Conservation (phyloP, 2,329 filamentous ascomycete genomes). For the Aaosphaeria arxii region DNA sequence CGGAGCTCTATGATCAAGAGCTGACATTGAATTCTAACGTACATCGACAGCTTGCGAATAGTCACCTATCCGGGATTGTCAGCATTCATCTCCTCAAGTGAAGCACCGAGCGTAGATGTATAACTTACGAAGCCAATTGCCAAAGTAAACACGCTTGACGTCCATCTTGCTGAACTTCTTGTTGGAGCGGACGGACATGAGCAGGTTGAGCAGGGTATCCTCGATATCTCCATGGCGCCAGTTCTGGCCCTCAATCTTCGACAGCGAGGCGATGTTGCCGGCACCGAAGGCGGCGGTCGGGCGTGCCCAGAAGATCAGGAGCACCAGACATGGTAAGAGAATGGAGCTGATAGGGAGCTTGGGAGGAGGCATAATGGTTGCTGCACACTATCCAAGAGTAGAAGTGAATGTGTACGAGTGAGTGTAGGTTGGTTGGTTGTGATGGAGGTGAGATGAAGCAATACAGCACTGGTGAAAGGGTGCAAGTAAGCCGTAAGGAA, state of each 20-base stretch:
- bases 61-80: constrained; percentile 63
- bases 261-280: constrained; percentile 80
- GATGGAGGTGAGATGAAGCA: not conserved
- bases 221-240: constrained; percentile 74
- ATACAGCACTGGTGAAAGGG: not conserved
- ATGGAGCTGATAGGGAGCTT: constrained; percentile 28
- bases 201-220: constrained; percentile 75
- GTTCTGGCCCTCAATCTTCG: constrained; percentile 79
- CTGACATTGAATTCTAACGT: constrained; percentile 2
- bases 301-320: constrained; percentile 64
- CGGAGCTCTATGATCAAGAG: not conserved
- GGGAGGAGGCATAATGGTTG: constrained; percentile 18
- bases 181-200: constrained; percentile 61
- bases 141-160: constrained; percentile 90
- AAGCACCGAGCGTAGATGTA: not conserved
- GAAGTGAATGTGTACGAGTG: not conserved
- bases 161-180: constrained; percentile 89
- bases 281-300: constrained; percentile 79
- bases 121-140: constrained; percentile 75
- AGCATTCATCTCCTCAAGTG: constrained; percentile 37
- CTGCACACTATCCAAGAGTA: not conserved
- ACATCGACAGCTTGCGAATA: constrained; percentile 91
- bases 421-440: not conserved
- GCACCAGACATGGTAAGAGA: constrained; percentile 39
- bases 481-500: too few species aligned